phyloP scores from a whole-genome alignment of 345 rosid species.

The Lepidium sativum region DNA sequence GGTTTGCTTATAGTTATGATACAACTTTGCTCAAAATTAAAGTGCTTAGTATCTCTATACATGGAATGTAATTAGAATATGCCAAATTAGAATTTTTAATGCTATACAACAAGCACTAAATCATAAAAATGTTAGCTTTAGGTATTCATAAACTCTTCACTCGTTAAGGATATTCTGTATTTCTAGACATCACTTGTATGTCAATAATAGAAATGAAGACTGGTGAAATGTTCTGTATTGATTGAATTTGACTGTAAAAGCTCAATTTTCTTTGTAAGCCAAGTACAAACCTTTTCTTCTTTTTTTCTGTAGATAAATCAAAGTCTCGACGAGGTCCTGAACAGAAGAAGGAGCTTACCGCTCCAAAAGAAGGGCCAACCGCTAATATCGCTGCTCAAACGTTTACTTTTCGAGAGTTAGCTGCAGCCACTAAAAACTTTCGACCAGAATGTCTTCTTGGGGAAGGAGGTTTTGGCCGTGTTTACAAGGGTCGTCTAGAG shows the following conservation, averaged over 20 bases:
- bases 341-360: constrained; percentile 55
- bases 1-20: neutral
- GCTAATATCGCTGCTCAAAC: constrained; percentile 85
- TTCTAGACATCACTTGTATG: neutral
- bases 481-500: constrained; percentile 86
- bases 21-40: neutral
- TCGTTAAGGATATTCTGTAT: neutral
- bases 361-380: constrained; percentile 68
- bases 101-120: neutral
- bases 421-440: constrained; percentile 75
- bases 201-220: neutral
- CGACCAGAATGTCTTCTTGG: constrained; percentile 75
- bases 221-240: neutral
- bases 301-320: constrained; percentile 51
- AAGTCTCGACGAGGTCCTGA: constrained; percentile 59
- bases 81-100: neutral
- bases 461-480: constrained; percentile 97
- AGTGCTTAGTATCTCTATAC: neutral
- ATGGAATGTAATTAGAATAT: neutral
- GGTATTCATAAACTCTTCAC: neutral
- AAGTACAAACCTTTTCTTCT: neutral
- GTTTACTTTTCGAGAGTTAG: constrained; percentile 88
- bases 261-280: neutral
- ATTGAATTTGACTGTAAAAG: neutral
- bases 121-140: neutral